Base-by-base conservation (phyloP, 2,329 filamentous ascomycete genomes). In the Aureobasidium sp. region DNA sequence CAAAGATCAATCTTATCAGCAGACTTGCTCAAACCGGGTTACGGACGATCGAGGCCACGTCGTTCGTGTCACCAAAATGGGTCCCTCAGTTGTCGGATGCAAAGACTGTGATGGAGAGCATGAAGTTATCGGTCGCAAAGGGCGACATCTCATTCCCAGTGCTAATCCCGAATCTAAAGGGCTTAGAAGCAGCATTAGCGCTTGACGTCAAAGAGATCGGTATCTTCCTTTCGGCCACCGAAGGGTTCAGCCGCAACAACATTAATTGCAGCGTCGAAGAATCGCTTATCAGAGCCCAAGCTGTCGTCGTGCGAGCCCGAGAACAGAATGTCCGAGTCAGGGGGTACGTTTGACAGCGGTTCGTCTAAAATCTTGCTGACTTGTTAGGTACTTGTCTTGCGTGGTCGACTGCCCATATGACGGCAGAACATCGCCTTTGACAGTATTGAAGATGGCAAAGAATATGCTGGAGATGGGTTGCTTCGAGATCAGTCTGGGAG, bases 401-500 rank as follows among this genome's bases (percentile, higher is more conserved):
- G 89, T 91, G 0, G 78, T 95, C 7, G 89, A 88, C 1, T 95
- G 90, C 66, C 90, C 90, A 0, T 94, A 85, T 65, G 85, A 87
- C 74, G 85, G 85, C 0, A 83, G 75, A 81, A 45, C 83, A 83
- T 0, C 76, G 81, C 66, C 64, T 17, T 54, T 57, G 27, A 80
- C 79, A 62, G 85, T 87, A 2, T 83, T 85, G 1, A 80, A 83
- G 22, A 77, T 87, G 33, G 84, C 84, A 79, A 63, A 85, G 79
- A 69, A 76, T 4, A 73, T 96, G 54, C 79, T 96, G 1, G 88
- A 92, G 69, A 89, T 93, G 79, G 92, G 92, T n/a, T 92, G 90
- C 24, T 90, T 95, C 70, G 91, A 96, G 78, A 91, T 97, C 67
- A 89, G 89, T 1, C 82, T 96, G 0, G 91, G 91, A 7, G 92